phyloP scores from a whole-genome alignment of 129 eudicot genomes.

The Helichrysum umbraculigerum region DNA sequence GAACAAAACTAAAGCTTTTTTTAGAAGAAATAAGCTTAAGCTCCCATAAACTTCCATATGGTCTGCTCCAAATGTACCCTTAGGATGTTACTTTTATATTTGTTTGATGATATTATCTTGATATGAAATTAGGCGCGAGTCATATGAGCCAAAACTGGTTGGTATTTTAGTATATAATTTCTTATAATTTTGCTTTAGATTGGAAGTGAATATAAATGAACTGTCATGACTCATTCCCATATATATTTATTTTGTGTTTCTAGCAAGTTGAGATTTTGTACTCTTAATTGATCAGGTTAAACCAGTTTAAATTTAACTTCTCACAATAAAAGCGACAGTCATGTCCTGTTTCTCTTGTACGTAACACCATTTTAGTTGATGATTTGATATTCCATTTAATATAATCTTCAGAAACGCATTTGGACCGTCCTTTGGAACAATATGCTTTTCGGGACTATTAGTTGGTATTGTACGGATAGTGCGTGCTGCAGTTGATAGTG shows the following conservation, averaged over 20 bases:
- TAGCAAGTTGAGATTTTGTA: not conserved
- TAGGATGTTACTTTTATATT: not conserved
- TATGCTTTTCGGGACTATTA: slow-evolving; percentile 85
- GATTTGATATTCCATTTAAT: slow-evolving; percentile 22
- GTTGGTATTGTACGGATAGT: slow-evolving; percentile 62
- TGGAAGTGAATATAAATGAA: not conserved
- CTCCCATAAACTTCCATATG: not conserved
- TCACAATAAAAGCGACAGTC: not conserved
- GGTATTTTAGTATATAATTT: no score
- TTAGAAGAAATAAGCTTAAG: no score
- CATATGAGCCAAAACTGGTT: not conserved
- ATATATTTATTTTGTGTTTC: not conserved
- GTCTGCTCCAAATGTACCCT: not conserved
- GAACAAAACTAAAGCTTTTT: no score
- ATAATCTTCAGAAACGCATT: slow-evolving; percentile 89
- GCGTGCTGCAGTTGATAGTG: slow-evolving; percentile 88
- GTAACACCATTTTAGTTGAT: not conserved
- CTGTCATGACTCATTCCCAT: not conserved
- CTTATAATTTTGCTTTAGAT: not conserved
- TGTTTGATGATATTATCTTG: slow-evolving; percentile 6
- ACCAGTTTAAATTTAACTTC: not conserved
- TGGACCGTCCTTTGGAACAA: slow-evolving; percentile 87
- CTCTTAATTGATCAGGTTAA: not conserved
- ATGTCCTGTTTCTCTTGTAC: not conserved
- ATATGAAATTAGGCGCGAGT: not conserved